Evolutionary conservation across 2,329 filamentous ascomycete species (phyloP), one percentile per base, ranked within the genome.

Genomic region (Laburnicola sp.): DNA sequence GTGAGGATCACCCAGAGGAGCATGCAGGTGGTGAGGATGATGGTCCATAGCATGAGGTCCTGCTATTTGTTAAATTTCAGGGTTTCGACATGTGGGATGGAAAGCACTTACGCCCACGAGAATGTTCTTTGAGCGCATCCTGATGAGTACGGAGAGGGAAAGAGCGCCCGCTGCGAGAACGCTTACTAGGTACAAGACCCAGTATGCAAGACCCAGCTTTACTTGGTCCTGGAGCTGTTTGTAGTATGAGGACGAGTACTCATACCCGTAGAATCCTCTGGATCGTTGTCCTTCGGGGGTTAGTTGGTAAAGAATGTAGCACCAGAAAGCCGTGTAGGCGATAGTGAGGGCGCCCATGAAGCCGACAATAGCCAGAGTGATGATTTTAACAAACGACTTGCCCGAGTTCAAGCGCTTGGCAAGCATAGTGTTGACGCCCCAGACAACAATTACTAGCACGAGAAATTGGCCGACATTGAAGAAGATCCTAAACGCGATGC

Each of bases 381-480:
- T 21, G 6, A 56, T 32, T 9, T 59, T 65, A 36, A 61, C 55
- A 4, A 50, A 23, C 4, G 22, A 42, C 2, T 50, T 39, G 3
- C 32, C 42, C 37, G 57, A 51, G 16, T 56, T 54, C 11, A 65
- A 52, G 30, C 53, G 59, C 35, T 59, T 31, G 32, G 57, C 58
- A 1, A 72, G 60, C 50, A 60, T 44, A 8, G 25, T 52, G 57
- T 70, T 70, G 43, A 71, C 48, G 6, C 40, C 44, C 43, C 53
- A 68, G 27, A 67, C 41, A 4, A 63, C 56, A 2, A 65, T 50
- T 6, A 65, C 54, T 1, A 70, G 58, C 1, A 71, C 45, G 46
- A 62, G 37, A 47, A 53, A 65, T n/a, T 50, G 36, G 35, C 41
- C 54, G 6, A 72, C 21, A n/a, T 23, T 6, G 41, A 47, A 50